Conservation (phyloP, 208 protist species). For the Trichomonas gallinae region DNA sequence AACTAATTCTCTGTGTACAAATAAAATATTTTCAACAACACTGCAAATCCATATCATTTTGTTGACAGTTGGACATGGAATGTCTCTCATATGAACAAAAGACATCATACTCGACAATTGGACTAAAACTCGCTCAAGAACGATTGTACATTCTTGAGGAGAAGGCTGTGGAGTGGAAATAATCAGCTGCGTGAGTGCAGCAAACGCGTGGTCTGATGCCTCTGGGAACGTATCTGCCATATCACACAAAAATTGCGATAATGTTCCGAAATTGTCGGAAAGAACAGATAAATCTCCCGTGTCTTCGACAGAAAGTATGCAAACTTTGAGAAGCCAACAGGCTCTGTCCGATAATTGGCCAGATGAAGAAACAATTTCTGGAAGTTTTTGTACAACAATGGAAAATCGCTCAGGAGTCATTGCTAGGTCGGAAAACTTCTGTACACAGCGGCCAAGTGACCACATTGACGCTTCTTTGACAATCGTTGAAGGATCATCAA, state of each 20-base stretch:
- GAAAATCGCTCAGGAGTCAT: neutral
- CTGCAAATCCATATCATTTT: neutral
- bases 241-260: neutral
- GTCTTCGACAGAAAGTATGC: neutral
- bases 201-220: neutral
- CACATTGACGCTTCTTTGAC: neutral
- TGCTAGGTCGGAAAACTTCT: neutral
- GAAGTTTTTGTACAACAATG: neutral
- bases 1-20: neutral
- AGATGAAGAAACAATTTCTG: neutral
- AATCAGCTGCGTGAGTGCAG: neutral
- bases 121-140: neutral
- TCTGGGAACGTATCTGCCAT: neutral
- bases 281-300: neutral
- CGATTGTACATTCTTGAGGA: neutral
- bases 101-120: neutral
- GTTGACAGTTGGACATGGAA: neutral
- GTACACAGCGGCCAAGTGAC: neutral
- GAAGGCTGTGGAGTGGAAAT: neutral
- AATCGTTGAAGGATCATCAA: neutral
- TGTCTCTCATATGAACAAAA: neutral
- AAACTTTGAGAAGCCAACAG: neutral
- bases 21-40: neutral
- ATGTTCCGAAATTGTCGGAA: neutral
- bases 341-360: neutral